Evolutionary conservation across 495 filamentous ascomycete species (phyloP), one percentile per base, ranked within the genome.

Genomic region (Penicillium macrosclerotiorum): DNA sequence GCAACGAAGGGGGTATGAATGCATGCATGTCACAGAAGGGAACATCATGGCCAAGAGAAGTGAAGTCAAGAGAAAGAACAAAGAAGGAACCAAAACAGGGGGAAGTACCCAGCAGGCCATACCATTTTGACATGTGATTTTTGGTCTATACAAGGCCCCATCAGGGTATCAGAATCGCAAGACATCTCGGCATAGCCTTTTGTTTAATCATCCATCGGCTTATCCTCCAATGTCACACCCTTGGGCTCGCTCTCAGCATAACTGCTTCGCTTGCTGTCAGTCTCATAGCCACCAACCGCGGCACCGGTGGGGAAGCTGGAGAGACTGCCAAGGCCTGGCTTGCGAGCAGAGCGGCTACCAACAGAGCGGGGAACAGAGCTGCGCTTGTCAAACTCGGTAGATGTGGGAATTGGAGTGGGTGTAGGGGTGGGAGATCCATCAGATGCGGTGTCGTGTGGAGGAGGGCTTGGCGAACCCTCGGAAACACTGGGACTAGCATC

Each of bases 221-320:
- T 81, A 60, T 95, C 90, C 45, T 82, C 83, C 65, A 95, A 75
- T 43, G 83, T 86, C 19, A 95, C 87, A 17, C 90, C 87, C 47
- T 75, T 67, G 6, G 65, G 77, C 58, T 77, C 67, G 59, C 70
- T 62, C 44, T 73, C 62, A 40, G 57, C 60, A 16, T 71, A 37
- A 45, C 72, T 76, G 52, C 64, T 75, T 36, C 73, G 69, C 51
- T 67, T 73, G 50, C 80, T 67, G 40, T 67, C 57, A 19, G 71
- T 47, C 32, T 69, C 60, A 37, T 55, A 49, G 42, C 68, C 54
- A 37, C 57, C 54, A 43, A 57, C 45, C 30, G 52, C 43, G 18
- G 55, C 41, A 25, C 42, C 39, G 9, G 57, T 48, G 5, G 65
- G 55, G 60, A 76, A 74, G 45, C 67, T 71, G 11, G 71, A 69